These are phyloP conservation scores for Eimeria maxima DNA, from an alignment of 169 alveolate genomes.

Conservation along the genomic window DNA sequence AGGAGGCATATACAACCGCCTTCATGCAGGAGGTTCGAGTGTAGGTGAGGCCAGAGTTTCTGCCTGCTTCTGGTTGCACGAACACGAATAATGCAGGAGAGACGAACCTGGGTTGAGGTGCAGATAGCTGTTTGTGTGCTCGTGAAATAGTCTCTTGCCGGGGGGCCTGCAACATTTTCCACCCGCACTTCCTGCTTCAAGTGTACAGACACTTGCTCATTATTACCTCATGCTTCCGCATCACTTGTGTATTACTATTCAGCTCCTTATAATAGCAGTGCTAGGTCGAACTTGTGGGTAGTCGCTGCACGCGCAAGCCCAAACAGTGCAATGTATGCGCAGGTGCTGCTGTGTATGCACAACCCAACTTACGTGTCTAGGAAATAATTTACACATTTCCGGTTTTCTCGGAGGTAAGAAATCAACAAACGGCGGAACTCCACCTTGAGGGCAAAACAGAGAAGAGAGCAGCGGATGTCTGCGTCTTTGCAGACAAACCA, in stretches of 20 bases:
- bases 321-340: not conserved
- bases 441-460: not conserved
- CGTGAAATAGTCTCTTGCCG: conserved; percentile 32
- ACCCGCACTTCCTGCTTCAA: too few species aligned
- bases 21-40: not conserved
- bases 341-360: conserved; percentile 2
- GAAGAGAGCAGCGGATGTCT: not conserved
- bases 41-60: not conserved
- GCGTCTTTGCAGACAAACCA: not conserved
- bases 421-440: conserved; percentile 41
- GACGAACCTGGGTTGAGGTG: conserved; percentile 34
- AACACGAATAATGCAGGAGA: not conserved
- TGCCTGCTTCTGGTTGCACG: not conserved
- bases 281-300: not conserved
- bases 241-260: not conserved
- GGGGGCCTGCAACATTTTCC: conserved; percentile 34
- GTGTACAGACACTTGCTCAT: not conserved
- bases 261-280: not conserved
- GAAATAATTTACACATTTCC: conserved; percentile 46
- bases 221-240: not conserved
- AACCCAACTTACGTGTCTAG: conserved; percentile 12
- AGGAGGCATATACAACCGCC: not conserved
- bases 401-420: conserved; percentile 54
- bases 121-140: conserved; percentile 40
- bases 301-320: not conserved